These are phyloP conservation scores for Colletotrichum simmondsii DNA, from an alignment of 2,329 filamentous ascomycete species.

Conservation along the genomic window DNA sequence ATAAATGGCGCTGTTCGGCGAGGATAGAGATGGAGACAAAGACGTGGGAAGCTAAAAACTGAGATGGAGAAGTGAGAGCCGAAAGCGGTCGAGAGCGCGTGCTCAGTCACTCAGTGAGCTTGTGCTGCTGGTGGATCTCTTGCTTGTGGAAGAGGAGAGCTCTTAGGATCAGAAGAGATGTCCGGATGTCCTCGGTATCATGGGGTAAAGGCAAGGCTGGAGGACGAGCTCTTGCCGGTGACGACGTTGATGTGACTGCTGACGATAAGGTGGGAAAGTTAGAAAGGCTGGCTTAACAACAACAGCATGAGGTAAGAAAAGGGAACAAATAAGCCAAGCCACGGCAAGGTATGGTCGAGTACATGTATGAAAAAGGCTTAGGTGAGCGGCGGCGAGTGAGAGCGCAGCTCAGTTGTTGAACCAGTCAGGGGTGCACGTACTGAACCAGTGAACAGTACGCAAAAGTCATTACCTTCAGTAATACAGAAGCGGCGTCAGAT, in stretches of 20 bases:
- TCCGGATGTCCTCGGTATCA: not conserved
- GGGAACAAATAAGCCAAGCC: not conserved
- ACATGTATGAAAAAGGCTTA: constrained; percentile 1
- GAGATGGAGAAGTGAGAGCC: constrained; percentile 4
- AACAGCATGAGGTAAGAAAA: not conserved
- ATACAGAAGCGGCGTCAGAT: constrained; percentile 7
- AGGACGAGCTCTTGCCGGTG: not conserved
- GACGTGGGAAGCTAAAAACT: not conserved
- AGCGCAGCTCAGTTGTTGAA: not conserved
- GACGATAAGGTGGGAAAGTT: not conserved
- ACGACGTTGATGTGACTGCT: not conserved
- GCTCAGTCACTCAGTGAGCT: not conserved
- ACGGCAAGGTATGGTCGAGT: constrained; percentile 9
- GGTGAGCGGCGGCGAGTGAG: constrained; percentile 13
- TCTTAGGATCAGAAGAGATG: not conserved
- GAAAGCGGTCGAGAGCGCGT: constrained; percentile 13
- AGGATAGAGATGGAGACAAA: not conserved
- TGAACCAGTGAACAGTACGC: not conserved
- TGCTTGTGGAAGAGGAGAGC: not conserved
- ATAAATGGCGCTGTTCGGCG: constrained; percentile 10
- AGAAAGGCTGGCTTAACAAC: constrained; percentile 1
- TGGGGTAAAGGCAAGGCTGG: not conserved
- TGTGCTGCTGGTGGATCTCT: not conserved
- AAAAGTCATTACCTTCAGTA: not conserved
- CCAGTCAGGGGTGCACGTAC: constrained; percentile 22